phyloP scores from a whole-genome alignment of 2,329 filamentous ascomycete genomes.

The Rachicladosporium sp. region DNA sequence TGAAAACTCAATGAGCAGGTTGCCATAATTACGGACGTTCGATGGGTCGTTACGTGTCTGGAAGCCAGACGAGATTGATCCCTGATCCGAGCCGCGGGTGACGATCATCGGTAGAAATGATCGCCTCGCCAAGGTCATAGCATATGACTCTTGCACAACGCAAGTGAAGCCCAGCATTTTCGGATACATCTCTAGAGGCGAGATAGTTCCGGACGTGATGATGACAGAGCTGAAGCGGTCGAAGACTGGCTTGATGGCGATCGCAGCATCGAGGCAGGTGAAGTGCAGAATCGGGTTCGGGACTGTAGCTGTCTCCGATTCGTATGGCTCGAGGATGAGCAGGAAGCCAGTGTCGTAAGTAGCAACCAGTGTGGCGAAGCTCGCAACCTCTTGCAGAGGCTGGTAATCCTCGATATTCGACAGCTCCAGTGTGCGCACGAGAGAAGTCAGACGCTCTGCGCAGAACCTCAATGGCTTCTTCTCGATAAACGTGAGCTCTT shows the following conservation, averaged over 20 bases:
- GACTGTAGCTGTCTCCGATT: conserved; percentile 88
- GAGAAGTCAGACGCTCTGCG: conserved; percentile 82
- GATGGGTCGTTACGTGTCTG: conserved; percentile 90
- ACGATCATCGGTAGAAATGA: conserved; percentile 99
- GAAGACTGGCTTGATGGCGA: conserved; percentile 95
- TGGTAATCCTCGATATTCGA: conserved; percentile 98
- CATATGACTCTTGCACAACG: conserved; percentile 92
- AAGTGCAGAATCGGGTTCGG: conserved; percentile 96
- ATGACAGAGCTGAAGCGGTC: conserved; percentile 96
- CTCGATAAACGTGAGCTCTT: conserved; percentile 94
- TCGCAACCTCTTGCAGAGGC: conserved; percentile 90
- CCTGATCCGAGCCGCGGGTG: conserved; percentile 86
- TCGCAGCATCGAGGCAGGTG: conserved; percentile 90
- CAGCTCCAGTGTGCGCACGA: conserved; percentile 87
- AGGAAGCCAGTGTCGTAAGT: conserved; percentile 96
- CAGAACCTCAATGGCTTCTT: conserved; percentile 91
- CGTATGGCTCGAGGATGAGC: conserved; percentile 91
- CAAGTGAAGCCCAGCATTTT: conserved; percentile 93
- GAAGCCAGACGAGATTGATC: conserved; percentile 83
- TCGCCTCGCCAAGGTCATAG: conserved; percentile 83
- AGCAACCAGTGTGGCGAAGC: conserved; percentile 87
- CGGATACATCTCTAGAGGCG: conserved; percentile 95
- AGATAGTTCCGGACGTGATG: conserved; percentile 95
- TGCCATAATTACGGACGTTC: conserved; percentile 95
- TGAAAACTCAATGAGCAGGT: conserved; percentile 83